Percentiles rank a stretch among this genome's conserved stretches.
Conservation (phyloP, 306 rosid genomes). For the Medicago lupulina region DNA sequence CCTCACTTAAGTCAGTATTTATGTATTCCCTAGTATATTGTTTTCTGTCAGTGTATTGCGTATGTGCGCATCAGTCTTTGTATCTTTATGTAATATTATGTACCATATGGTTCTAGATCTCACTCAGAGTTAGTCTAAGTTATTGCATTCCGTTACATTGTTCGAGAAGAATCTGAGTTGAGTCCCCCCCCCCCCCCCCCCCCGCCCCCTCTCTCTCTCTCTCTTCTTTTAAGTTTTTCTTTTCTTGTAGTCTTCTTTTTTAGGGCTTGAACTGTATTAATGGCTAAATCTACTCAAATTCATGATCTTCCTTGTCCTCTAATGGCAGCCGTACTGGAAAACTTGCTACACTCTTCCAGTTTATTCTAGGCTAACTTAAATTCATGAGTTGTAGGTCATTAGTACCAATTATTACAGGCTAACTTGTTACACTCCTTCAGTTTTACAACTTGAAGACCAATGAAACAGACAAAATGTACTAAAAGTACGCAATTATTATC, state of each 20-base stretch:
- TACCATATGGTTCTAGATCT: not conserved
- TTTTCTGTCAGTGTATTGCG: not conserved
- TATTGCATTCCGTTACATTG: not conserved
- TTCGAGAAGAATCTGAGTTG: not conserved
- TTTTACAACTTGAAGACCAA: slow-evolving; percentile 25
- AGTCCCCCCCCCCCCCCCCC: not conserved
- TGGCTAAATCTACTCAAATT: not conserved
- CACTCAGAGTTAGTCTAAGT: not conserved
- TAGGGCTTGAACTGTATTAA: not conserved
- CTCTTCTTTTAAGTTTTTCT: not conserved
- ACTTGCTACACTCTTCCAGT: no score
- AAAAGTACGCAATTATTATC: slow-evolving; percentile 3
- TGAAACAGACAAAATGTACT: slow-evolving; percentile 21
- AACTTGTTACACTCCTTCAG: slow-evolving; percentile 9
- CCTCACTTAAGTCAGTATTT: not conserved
- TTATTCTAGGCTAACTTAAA: not conserved
- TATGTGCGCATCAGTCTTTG: not conserved
- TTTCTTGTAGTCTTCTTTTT: not conserved
- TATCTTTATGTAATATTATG: not conserved
- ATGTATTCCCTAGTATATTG: not conserved
- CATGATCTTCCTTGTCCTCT: no score
- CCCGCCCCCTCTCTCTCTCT: not conserved
- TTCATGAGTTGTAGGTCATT: not conserved
- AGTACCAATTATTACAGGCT: slow-evolving; percentile 3
- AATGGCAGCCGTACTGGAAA: no score